Evolutionary conservation across 495 filamentous ascomycete species (phyloP).

Genomic region (Aspergillus indologenus): DNA sequence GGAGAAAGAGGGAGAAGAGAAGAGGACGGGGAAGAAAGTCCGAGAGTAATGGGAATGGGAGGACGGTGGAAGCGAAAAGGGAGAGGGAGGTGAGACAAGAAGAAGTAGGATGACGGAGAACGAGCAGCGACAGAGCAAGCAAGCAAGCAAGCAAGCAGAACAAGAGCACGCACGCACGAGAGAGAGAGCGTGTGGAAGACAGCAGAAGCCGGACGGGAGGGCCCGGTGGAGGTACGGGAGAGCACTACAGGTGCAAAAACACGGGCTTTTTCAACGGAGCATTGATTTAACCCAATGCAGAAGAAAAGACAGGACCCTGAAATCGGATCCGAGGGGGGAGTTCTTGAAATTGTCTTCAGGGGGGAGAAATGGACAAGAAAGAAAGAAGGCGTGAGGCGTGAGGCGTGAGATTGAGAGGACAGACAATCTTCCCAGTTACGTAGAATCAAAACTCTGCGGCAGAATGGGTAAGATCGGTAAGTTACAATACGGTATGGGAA

Average conservation of each 20-base stretch:
- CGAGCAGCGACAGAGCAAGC: not conserved
- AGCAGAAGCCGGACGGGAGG: slow-evolving; percentile 7
- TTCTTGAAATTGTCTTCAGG: not conserved
- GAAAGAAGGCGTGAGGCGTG: no score
- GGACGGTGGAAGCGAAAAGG: slow-evolving; percentile 4
- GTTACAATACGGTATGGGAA: not conserved
- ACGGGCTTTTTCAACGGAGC: slow-evolving; percentile 12
- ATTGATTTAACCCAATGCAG: slow-evolving; percentile 17
- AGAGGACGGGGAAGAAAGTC: slow-evolving; percentile 2
- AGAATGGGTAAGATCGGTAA: not conserved
- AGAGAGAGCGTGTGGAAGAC: not conserved
- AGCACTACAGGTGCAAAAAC: not conserved
- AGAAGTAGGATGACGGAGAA: not conserved
- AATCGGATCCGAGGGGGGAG: not conserved
- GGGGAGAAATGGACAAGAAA: not conserved
- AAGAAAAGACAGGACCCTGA: slow-evolving; percentile 11
- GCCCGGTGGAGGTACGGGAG: slow-evolving; percentile 7
- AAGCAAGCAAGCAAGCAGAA: no score
- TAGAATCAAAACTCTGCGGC: not conserved
- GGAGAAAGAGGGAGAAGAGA: slow-evolving; percentile 20
- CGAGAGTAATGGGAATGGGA: slow-evolving; percentile 12
- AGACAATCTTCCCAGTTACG: no score
- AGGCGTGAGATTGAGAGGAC: no score
- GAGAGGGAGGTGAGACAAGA: slow-evolving; percentile 11
- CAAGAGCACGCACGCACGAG: no score